Evolutionary conservation across 78 protist species (phyloP), one percentile per base, ranked within the genome.

Genomic region (Dictyostelium capitatum): DNA sequence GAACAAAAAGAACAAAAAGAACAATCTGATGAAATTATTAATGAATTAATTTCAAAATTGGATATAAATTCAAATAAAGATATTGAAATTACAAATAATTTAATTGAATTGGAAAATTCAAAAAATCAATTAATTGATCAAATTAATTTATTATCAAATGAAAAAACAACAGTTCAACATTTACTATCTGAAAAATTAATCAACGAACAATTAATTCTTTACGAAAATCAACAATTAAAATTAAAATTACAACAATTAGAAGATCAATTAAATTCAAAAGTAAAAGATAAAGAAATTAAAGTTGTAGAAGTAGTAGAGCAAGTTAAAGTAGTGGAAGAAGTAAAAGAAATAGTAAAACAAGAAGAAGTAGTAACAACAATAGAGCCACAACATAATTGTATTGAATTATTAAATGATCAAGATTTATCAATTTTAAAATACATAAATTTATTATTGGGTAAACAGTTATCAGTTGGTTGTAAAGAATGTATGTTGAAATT

Each of bases 221-320:
- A 74, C n/a, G 80, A 74, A 74, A 74, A 47, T 74, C 59, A 74
- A 48, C 53, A 47, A 74, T 74, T 74, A 74, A 74, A 74, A 74
- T 25, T 23, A 32, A 25, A 74, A 74, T 23, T 23, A n/a, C 20
- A 6, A 41, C 41, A 74, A 47, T 74, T 74, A 8, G 54, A 74
- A 48, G 56, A 74, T 7, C 53, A 47, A 74, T 74, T 37, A 74
- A 77, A 20, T 69, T 6, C 7, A 69, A 69, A 37, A 69, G 77
- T 25, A 69, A 5, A 69, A 41, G 69, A 19, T 8, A 0, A 17
- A 8, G 6, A 59, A 19, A 1, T 19, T 2, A 3, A 2, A 17
- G 19, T 19, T 1, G 69, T 17, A 3, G 69, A 19, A 19, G 11
- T 59, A 59, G 19, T 17, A 3, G 30, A 73, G 5, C 20, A 73